Conservation (phyloP, 192 early-diverging fungal genomes). For the Podochytrium sp. region DNA sequence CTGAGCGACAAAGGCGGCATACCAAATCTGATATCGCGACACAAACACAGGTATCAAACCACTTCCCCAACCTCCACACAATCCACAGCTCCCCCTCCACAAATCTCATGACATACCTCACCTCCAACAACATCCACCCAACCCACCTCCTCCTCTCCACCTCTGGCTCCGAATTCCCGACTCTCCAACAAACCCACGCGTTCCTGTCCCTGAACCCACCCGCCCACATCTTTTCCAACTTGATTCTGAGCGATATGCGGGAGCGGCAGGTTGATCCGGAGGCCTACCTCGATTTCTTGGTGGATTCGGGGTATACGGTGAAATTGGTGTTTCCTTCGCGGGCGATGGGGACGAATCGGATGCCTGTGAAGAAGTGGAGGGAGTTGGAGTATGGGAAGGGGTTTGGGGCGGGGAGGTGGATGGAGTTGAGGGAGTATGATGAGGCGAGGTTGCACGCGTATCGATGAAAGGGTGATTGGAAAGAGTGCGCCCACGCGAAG, state of each 20-base stretch:
- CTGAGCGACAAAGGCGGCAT: too few relatives aligned
- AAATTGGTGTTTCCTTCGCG: not conserved
- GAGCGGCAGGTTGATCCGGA: not conserved
- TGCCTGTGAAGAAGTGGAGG: not conserved
- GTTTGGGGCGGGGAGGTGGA: too few relatives aligned
- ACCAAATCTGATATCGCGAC: too few relatives aligned
- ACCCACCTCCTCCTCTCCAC: not conserved
- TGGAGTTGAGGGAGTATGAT: too few relatives aligned
- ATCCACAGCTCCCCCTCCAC: not conserved
- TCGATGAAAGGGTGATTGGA: too few relatives aligned
- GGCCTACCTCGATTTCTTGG: not conserved
- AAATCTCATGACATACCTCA: not conserved
- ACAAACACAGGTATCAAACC: not conserved
- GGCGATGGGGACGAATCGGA: not conserved
- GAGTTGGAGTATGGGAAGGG: too few relatives aligned
- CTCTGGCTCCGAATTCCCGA: not conserved
- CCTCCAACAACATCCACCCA: not conserved
- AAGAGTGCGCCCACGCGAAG: too few relatives aligned
- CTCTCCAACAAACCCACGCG: not conserved
- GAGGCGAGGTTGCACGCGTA: too few relatives aligned
- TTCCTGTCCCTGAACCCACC: not conserved
- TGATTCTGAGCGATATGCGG: not conserved
- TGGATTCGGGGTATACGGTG: not conserved
- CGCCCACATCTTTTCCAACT: not conserved
- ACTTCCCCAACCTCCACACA: not conserved